Percentiles rank a stretch among this genome's conserved stretches.
phyloP scores from a whole-genome alignment of 2,329 filamentous ascomycete species.

The Diaporthe helianthi region DNA sequence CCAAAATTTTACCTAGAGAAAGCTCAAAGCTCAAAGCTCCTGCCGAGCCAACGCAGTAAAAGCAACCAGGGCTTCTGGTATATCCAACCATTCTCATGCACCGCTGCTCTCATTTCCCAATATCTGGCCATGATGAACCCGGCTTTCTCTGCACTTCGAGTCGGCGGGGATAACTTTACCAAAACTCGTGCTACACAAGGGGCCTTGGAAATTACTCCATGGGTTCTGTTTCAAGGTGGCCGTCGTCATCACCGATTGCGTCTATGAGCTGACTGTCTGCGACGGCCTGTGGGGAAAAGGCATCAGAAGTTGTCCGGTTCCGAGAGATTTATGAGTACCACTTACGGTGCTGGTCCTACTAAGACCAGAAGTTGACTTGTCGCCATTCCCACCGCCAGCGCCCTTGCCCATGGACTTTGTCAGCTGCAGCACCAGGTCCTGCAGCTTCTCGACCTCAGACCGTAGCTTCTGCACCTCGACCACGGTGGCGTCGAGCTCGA shows the following conservation, averaged over 20 bases:
- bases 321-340: background rate
- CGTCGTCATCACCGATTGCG: background rate
- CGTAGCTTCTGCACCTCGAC: conserved; percentile 69
- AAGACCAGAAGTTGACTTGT: conserved; percentile 24
- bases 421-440: conserved; percentile 50
- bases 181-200: no score
- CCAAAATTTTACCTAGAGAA: no score
- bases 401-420: conserved; percentile 36
- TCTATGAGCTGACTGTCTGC: conserved; percentile 18
- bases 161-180: no score
- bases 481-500: conserved; percentile 80
- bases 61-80: conserved; percentile 8
- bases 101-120: no score
- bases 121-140: background rate
- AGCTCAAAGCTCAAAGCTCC: background rate
- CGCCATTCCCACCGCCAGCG: conserved; percentile 11
- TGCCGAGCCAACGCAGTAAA: background rate
- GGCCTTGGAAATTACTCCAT: background rate
- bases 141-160: background rate
- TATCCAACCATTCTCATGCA: background rate
- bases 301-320: background rate
- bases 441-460: conserved; percentile 65
- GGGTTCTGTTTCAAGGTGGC: conserved; percentile 4
- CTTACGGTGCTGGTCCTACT: conserved; percentile 33
- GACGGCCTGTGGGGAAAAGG: background rate